Percentiles rank a stretch among this genome's conserved stretches.
These are phyloP conservation scores for Aleurites moluccanus DNA, from an alignment of 441 rosid genomes.

Conservation along the genomic window DNA sequence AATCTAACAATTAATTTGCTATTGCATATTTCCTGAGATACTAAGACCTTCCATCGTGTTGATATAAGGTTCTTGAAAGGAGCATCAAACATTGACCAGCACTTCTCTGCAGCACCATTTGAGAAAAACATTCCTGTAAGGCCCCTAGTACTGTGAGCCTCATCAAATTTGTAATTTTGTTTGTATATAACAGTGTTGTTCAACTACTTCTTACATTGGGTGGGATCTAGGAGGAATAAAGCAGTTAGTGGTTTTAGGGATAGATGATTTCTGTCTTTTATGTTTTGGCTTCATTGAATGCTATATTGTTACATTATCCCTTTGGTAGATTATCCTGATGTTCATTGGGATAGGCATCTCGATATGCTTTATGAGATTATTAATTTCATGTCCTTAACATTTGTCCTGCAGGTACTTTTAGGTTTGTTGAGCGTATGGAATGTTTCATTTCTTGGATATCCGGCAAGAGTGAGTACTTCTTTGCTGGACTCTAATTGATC, in stretches of 20 bases:
- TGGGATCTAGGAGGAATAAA: neutral
- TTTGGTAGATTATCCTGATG: neutral
- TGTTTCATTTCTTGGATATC: constrained; percentile 90
- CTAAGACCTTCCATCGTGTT: constrained; percentile 15
- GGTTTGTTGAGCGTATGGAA: constrained; percentile 95
- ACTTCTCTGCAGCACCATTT: constrained; percentile 67
- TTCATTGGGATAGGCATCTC: neutral
- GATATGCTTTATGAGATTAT: constrained; percentile 20
- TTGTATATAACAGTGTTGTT: neutral
- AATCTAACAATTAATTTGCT: neutral
- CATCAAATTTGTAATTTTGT: neutral
- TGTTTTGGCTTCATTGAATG: neutral
- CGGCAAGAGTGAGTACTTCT: constrained; percentile 71
- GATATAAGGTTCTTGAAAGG: constrained; percentile 79
- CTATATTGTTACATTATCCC: neutral
- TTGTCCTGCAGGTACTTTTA: constrained; percentile 65
- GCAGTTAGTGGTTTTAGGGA: neutral
- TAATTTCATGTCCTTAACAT: constrained; percentile 21
- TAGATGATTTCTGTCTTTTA: neutral
- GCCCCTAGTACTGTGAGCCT: constrained; percentile 8
- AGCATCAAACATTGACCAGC: constrained; percentile 88
- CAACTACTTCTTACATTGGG: neutral
- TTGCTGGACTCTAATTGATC: constrained; percentile 21
- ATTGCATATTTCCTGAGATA: constrained; percentile 11
- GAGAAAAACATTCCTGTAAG: constrained; percentile 92